Evolutionary conservation across 495 filamentous ascomycete species (phyloP).

Genomic region (Neurospora tetraspora): DNA sequence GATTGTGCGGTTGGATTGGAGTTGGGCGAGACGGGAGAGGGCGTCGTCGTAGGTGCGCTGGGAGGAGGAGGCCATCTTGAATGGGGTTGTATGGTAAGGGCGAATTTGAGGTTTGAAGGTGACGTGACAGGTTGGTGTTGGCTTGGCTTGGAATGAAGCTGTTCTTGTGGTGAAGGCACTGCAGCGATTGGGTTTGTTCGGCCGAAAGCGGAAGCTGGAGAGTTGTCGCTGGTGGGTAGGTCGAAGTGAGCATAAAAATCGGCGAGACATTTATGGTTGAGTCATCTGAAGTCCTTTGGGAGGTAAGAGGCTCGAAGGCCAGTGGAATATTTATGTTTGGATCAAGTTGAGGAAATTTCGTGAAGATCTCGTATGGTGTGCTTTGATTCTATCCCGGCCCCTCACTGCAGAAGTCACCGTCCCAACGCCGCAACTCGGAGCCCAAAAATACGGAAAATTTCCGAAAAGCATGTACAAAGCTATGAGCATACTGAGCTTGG

Average conservation of each 20-base stretch:
- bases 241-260: background rate
- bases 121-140: background rate
- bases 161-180: background rate
- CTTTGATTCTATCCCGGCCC: background rate
- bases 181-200: background rate
- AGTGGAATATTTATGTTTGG: background rate
- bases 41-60: constrained; percentile 25
- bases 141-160: background rate
- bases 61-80: constrained; percentile 6
- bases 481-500: background rate
- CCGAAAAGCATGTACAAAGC: background rate
- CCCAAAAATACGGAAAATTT: background rate
- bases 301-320: background rate
- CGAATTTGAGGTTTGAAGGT: background rate
- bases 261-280: background rate
- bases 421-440: background rate
- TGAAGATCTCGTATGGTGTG: background rate
- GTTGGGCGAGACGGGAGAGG: constrained; percentile 48
- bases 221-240: background rate
- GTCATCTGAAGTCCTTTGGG: background rate
- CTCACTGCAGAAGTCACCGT: background rate
- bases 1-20: constrained; percentile 67
- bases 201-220: background rate
- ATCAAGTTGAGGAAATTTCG: background rate
- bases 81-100: background rate